Conservation (phyloP, 2,329 filamentous ascomycete genomes). For the Thielaviopsis musarum region DNA sequence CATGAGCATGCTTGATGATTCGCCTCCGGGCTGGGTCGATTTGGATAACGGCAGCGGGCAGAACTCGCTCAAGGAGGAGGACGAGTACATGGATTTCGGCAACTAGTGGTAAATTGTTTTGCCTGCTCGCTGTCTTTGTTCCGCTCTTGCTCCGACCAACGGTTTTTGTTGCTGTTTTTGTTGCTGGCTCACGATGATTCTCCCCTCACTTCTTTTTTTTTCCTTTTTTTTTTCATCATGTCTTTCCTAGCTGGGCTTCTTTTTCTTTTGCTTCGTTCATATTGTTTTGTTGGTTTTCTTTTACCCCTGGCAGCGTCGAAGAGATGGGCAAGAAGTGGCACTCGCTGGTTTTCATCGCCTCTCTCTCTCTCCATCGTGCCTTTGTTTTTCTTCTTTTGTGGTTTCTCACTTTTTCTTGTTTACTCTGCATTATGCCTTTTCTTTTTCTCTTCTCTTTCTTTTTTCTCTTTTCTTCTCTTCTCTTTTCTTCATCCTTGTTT, state of each 20-base stretch:
- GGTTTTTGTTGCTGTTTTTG: not conserved
- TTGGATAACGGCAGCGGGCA: conserved; percentile 48
- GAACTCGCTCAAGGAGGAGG: conserved; percentile 62
- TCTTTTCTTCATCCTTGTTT: conserved; percentile 7
- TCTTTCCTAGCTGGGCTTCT: not conserved
- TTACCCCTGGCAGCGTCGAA: not conserved
- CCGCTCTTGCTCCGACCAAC: not conserved
- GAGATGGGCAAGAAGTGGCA: not conserved
- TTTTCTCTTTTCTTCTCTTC: conserved; percentile 6
- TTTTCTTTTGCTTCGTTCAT: not conserved
- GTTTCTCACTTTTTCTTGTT: not conserved
- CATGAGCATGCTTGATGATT: conserved; percentile 27
- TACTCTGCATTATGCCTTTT: not conserved
- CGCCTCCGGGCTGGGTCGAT: conserved; percentile 47
- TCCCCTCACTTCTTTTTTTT: not conserved
- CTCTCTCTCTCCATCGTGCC: not conserved
- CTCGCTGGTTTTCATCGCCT: not conserved
- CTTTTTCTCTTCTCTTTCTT: not conserved
- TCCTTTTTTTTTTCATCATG: not conserved
- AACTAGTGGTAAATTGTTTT: conserved; percentile 17
- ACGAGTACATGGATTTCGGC: conserved; percentile 74
- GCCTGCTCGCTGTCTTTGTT: not conserved
- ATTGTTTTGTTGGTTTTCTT: not conserved
- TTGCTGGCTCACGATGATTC: not conserved
- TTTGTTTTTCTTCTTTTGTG: not conserved